These are phyloP conservation scores for Gossypium stocksii DNA, from an alignment of 345 rosid genomes.

Conservation along the genomic window DNA sequence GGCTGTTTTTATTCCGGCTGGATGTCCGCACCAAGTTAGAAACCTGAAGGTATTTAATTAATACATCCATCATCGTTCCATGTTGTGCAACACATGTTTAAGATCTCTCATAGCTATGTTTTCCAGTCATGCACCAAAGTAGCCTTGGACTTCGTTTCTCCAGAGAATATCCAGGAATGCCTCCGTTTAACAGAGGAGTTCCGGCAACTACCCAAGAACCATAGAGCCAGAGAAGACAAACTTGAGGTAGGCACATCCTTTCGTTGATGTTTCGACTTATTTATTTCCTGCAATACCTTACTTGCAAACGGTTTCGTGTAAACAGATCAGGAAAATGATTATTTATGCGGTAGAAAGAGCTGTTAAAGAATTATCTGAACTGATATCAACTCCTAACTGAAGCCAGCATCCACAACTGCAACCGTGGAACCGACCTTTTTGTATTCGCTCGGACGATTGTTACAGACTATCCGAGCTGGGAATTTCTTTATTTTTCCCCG, in stretches of 20 bases:
- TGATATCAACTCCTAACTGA: constrained; percentile 11
- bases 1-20: constrained; percentile 92
- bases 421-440: constrained; percentile 13
- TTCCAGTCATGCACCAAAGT: constrained; percentile 87
- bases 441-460: not conserved
- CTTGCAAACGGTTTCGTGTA: not conserved
- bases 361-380: constrained; percentile 28
- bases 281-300: not conserved
- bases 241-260: constrained; percentile 73
- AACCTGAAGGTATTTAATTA: constrained; percentile 61
- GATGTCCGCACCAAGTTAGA: constrained; percentile 98
- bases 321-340: constrained; percentile 82
- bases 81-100: not conserved
- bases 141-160: constrained; percentile 89
- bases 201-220: constrained; percentile 77
- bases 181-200: constrained; percentile 76
- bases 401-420: not conserved
- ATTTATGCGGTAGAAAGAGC: constrained; percentile 52
- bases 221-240: constrained; percentile 85
- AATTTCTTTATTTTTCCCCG: not conserved
- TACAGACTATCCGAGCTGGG: not conserved
- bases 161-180: constrained; percentile 72
- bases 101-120: constrained; percentile 2
- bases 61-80: too few relatives aligned
- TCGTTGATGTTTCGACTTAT: not conserved